These are phyloP conservation scores for Scleromitrula shiraiana DNA, from an alignment of 2,329 filamentous ascomycete species.

Conservation along the genomic window DNA sequence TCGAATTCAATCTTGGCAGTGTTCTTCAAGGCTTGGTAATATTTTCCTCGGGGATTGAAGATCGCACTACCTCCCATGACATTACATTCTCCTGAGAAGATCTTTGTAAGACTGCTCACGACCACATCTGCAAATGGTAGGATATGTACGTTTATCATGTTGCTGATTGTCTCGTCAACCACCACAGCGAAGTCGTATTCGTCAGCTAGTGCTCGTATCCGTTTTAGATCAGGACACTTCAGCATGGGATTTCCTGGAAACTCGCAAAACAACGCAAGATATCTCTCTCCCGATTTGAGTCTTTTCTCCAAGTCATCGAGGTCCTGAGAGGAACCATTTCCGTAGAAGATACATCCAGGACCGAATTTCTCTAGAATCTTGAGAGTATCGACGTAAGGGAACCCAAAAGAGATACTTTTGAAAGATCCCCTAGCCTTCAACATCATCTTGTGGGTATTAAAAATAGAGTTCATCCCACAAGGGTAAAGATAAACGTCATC, in stretches of 20 bases:
- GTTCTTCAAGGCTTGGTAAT: constrained; percentile 62
- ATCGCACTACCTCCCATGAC: constrained; percentile 86
- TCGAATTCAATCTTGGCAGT: constrained; percentile 62
- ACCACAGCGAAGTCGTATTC: constrained; percentile 83
- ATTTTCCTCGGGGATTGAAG: constrained; percentile 56
- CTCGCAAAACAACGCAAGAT: constrained; percentile 83
- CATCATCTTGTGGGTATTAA: constrained; percentile 72
- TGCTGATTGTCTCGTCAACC: constrained; percentile 93
- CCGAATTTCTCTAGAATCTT: constrained; percentile 95
- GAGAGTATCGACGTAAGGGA: constrained; percentile 92
- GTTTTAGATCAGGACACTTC: constrained; percentile 70
- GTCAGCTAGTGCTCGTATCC: constrained; percentile 75
- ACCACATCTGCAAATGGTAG: constrained; percentile 84
- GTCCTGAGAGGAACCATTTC: constrained; percentile 66
- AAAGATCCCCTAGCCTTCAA: constrained; percentile 53
- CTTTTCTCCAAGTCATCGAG: constrained; percentile 74
- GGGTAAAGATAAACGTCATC: constrained; percentile 86
- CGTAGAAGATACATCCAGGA: constrained; percentile 81
- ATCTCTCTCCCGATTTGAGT: constrained; percentile 64
- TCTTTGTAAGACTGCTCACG: constrained; percentile 90
- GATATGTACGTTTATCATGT: constrained; percentile 92
- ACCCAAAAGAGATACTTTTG: constrained; percentile 89
- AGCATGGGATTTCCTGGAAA: constrained; percentile 91
- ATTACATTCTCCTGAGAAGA: constrained; percentile 95
- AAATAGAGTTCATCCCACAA: constrained; percentile 92